Conservation (phyloP, 2,329 filamentous ascomycete genomes). For the Claviceps sp. region DNA sequence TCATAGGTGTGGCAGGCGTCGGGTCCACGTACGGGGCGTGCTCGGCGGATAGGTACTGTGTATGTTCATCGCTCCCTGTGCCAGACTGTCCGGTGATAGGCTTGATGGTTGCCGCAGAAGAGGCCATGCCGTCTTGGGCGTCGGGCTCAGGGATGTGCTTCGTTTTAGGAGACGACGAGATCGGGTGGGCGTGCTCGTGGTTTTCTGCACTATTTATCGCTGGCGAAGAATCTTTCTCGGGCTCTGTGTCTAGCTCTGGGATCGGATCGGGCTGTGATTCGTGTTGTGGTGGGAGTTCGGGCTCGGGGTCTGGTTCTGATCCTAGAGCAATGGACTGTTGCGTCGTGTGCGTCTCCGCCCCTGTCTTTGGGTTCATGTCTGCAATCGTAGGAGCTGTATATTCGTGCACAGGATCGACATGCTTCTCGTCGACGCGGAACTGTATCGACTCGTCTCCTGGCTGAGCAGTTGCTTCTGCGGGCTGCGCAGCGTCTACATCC, state of each 20-base stretch:
- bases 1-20: slow-evolving; percentile 41
- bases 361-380: too few relatives aligned
- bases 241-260: neutral
- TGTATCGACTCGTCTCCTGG: neutral
- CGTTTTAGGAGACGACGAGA: slow-evolving; percentile 8
- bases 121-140: slow-evolving; percentile 23
- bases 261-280: too few relatives aligned
- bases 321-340: neutral
- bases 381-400: neutral
- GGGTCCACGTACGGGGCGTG: slow-evolving; percentile 40
- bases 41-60: slow-evolving; percentile 34
- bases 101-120: slow-evolving; percentile 36
- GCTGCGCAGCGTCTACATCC: slow-evolving; percentile 2
- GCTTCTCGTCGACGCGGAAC: neutral
- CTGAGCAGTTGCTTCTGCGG: neutral
- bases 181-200: neutral
- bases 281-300: too few relatives aligned
- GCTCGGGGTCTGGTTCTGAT: neutral
- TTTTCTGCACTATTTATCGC: neutral
- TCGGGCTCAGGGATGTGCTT: slow-evolving; percentile 13
- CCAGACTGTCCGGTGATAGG: slow-evolving; percentile 26
- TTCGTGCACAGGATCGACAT: neutral
- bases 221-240: neutral
- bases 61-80: slow-evolving; percentile 17
- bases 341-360: neutral